These are phyloP conservation scores for Hypoxylon subgilvum DNA, from an alignment of 495 filamentous ascomycete genomes.

Conservation along the genomic window DNA sequence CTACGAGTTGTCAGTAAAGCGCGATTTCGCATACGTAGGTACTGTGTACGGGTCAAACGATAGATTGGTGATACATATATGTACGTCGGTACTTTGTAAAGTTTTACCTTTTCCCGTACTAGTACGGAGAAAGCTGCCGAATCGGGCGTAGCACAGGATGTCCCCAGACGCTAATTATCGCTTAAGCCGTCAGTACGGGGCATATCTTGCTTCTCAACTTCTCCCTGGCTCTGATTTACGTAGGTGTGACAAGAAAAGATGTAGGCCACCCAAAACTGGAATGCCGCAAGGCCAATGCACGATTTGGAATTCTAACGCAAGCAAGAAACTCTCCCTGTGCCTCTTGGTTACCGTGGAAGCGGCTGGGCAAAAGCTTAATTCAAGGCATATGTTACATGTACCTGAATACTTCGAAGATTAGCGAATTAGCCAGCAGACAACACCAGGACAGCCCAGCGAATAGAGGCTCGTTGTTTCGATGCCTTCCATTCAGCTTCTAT, in stretches of 20 bases:
- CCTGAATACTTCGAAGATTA: constrained; percentile 23
- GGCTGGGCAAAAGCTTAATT: constrained; percentile 36
- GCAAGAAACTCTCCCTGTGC: no score
- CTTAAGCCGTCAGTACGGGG: background rate
- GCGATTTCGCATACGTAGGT: no score
- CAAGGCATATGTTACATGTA: background rate
- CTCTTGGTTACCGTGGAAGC: no score
- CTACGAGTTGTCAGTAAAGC: no score
- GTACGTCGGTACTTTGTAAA: background rate
- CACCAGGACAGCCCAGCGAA: background rate
- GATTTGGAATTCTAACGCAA: constrained; percentile 26
- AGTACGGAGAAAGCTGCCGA: constrained; percentile 27
- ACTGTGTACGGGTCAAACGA: no score
- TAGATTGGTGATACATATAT: background rate
- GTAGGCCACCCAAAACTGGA: background rate
- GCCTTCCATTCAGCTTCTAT: constrained; percentile 32
- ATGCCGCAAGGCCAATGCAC: constrained; percentile 13
- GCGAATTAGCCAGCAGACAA: constrained; percentile 3
- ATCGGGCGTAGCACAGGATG: constrained; percentile 15
- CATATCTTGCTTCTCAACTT: background rate
- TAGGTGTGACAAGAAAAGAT: constrained; percentile 5
- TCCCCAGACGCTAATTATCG: background rate
- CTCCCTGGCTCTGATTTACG: background rate
- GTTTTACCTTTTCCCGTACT: background rate
- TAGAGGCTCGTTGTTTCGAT: constrained; percentile 10